Percentiles rank a stretch among this genome's conserved stretches.
These are phyloP conservation scores for Mucor piriformis DNA, from an alignment of 371 early-diverging fungal genomes.

Conservation along the genomic window DNA sequence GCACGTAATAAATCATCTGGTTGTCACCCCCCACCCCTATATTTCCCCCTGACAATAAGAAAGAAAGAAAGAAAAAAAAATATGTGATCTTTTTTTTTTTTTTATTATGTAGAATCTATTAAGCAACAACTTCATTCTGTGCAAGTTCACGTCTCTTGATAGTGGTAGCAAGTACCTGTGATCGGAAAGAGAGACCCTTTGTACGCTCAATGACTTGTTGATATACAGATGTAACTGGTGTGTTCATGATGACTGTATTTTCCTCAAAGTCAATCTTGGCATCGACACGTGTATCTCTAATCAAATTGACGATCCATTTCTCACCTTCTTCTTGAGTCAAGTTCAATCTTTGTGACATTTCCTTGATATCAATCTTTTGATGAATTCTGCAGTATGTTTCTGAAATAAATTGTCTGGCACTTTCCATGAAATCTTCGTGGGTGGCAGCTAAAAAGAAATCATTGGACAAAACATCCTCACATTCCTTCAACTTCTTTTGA, in stretches of 20 bases:
- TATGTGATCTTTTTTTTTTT: slow-evolving; percentile 2
- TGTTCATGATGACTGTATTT: slow-evolving; percentile 93
- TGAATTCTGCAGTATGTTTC: slow-evolving; percentile 96
- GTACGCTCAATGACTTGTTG: slow-evolving; percentile 95
- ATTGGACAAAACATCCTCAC: slow-evolving; percentile 81
- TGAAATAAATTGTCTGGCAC: slow-evolving; percentile 89
- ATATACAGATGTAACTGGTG: slow-evolving; percentile 81
- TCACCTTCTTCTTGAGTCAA: slow-evolving; percentile 90
- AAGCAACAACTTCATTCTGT: slow-evolving; percentile 27
- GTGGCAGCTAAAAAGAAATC: slow-evolving; percentile 90
- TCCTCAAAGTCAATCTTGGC: slow-evolving; percentile 95
- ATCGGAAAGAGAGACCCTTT: slow-evolving; percentile 85
- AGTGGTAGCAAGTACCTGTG: slow-evolving; percentile 84
- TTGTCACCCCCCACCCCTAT: background rate
- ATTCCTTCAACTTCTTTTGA: slow-evolving; percentile 83
- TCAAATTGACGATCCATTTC: slow-evolving; percentile 96
- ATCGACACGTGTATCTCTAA: slow-evolving; percentile 92
- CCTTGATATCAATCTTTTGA: slow-evolving; percentile 86
- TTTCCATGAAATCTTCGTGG: slow-evolving; percentile 89
- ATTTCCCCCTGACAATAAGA: slow-evolving; percentile 4
- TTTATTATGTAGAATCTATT: background rate
- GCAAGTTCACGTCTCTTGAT: slow-evolving; percentile 82
- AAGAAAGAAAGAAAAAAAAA: slow-evolving; percentile 2
- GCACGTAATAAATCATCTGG: slow-evolving; percentile 1
- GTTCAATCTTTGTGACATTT: slow-evolving; percentile 82